These are phyloP conservation scores for Lachancea quebecensis DNA, from an alignment of 805 yeast species.

Conservation along the genomic window DNA sequence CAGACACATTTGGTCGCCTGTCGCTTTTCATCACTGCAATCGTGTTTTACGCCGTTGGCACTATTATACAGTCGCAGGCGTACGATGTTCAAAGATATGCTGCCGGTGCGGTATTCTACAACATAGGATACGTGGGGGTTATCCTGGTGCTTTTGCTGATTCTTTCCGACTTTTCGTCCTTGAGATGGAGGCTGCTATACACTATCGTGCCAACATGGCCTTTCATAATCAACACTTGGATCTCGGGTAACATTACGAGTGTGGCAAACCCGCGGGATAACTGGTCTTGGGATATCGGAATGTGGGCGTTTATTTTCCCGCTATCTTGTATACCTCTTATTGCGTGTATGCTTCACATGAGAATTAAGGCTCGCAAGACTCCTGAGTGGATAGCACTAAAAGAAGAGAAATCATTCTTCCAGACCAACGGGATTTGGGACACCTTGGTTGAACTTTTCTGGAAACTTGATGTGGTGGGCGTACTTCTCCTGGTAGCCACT, in stretches of 20 bases:
- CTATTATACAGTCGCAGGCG: constrained; percentile 51
- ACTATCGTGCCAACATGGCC: constrained; percentile 67
- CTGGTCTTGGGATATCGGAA: constrained; percentile 74
- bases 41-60: constrained; percentile 48
- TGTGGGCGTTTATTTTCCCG: constrained; percentile 77
- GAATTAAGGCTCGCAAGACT: constrained; percentile 43
- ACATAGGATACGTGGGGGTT: constrained; percentile 57
- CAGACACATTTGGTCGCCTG: constrained; percentile 51
- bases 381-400: constrained; percentile 42
- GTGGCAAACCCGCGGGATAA: constrained; percentile 30
- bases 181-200: constrained; percentile 64
- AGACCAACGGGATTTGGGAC: constrained; percentile 32
- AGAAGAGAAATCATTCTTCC: constrained; percentile 35
- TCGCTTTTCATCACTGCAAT: constrained; percentile 39
- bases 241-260: constrained; percentile 51
- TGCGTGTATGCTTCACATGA: constrained; percentile 48
- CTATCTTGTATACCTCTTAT: constrained; percentile 55
- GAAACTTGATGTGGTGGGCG: constrained; percentile 61
- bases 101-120: constrained; percentile 47
- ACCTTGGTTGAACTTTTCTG: constrained; percentile 43
- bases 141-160: constrained; percentile 50
- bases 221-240: constrained; percentile 72
- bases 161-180: constrained; percentile 57
- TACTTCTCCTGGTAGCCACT: constrained; percentile 45
- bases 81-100: constrained; percentile 46